Evolutionary conservation across 306 rosid genomes (phyloP), one percentile per base, ranked within the genome.

Genomic region (Castanea sativa): DNA sequence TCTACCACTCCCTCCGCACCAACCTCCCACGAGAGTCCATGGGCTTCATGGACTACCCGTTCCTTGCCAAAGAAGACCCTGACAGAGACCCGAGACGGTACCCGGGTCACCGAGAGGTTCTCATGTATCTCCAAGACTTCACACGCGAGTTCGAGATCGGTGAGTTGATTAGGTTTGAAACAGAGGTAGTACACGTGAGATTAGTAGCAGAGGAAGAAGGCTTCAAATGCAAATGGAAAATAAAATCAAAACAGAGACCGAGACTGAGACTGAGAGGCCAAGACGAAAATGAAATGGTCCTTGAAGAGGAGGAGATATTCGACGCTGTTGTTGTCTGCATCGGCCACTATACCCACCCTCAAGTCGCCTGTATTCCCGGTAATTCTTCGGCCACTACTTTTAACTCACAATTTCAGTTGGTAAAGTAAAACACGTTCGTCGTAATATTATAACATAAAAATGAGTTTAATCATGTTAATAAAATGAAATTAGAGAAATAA

Each of bases 1-100:
- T 94, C 68, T 94, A 94, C 87, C 70, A 78, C 7, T 88, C 92
- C 55, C 95, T 94, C 30, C 92, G 98, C 73, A 89, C 94, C 45
- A 94, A 94, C 70, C 83, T 90, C 43, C 92, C 98, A 5, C 84
- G 97, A 81, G 96, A 94, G 71, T 9, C 55, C 21, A 94, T 94
- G 97, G 90, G 96, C 15, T 87, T 86, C 64, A 55, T 55, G 35
- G 96, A 92, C 68, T 94, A 84, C 84, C 97, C 94, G 4, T 92
- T 92, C 80, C 77, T 43, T 61, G 76, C 73, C 41, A 80, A 70
- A 20, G 85, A 85, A 1, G 86, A 57, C 56, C 73, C 82, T 5
- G 85, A 73, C 20, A 86, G 90, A 56, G 94, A 92, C 61, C 65
- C 85, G 21, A 90, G 97, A 80, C 82, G 91, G 73, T 89, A 78